A percentile compares a stretch with the other conserved stretches of the same genome.
Evolutionary conservation across 2,329 filamentous ascomycete genomes (phyloP).

Genomic region (Achaetomium macrosporum): DNA sequence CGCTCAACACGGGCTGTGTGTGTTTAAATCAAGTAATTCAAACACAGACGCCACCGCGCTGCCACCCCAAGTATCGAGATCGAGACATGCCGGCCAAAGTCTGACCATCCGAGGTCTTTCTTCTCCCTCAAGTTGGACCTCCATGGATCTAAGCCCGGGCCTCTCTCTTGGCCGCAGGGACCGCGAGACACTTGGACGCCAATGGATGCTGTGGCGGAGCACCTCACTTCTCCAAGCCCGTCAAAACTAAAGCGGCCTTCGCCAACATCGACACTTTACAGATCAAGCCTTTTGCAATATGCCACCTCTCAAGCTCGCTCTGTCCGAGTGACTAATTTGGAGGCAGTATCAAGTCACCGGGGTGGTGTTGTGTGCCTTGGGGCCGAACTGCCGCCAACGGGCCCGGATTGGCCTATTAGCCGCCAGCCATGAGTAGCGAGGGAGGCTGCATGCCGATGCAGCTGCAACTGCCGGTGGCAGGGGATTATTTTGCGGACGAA

Average conservation of each 20-base stretch:
- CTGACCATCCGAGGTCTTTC: not conserved
- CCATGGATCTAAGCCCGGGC: constrained; percentile 5
- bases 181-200: not conserved
- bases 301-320: no score
- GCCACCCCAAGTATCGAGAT: not conserved
- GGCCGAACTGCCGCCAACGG: not conserved
- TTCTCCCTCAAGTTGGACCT: not conserved
- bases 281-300: no score
- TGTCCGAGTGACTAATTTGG: no score
- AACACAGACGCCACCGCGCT: not conserved
- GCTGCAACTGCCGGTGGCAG: constrained; percentile 3
- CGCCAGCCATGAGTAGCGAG: not conserved
- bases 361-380: not conserved
- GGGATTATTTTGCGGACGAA: not conserved
- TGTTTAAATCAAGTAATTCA: no score
- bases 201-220: constrained; percentile 6
- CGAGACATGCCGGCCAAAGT: not conserved
- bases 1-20: not conserved
- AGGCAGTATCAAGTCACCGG: no score
- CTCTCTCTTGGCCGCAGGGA: constrained; percentile 1
- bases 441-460: not conserved
- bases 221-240: not conserved
- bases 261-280: not conserved
- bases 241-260: not conserved
- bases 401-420: constrained; percentile 6